Conservation (phyloP, 192 early-diverging fungal genomes). For the Rhizophagus prolifer region DNA sequence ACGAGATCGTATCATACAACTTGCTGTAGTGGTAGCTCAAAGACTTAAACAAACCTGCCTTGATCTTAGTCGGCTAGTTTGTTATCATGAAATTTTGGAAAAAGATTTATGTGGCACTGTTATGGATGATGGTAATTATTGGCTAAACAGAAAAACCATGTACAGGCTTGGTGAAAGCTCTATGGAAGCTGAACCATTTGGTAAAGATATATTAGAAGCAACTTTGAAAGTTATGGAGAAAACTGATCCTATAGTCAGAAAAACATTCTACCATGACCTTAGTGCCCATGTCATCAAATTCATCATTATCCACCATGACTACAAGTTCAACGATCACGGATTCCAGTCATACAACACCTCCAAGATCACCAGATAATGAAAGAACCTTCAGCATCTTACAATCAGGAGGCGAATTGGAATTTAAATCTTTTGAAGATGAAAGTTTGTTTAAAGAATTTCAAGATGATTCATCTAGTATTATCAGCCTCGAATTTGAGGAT, state of each 20-base stretch:
- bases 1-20: constrained; percentile 58
- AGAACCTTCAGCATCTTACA: neutral
- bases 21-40: constrained; percentile 55
- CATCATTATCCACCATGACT: constrained; percentile 9
- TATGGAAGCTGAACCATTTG: neutral
- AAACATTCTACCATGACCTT: neutral
- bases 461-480: constrained; percentile 11
- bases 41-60: constrained; percentile 58
- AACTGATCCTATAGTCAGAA: neutral
- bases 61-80: constrained; percentile 61
- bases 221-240: neutral
- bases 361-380: neutral
- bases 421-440: neutral
- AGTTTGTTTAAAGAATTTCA: constrained; percentile 1
- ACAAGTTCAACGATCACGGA: neutral
- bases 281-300: neutral
- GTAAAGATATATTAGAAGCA: neutral
- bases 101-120: constrained; percentile 33
- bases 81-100: constrained; percentile 73
- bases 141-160: constrained; percentile 21
- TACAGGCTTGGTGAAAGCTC: constrained; percentile 4
- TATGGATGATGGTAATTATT: constrained; percentile 29
- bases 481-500: constrained; percentile 1
- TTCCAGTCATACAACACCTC: neutral
- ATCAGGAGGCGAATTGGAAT: neutral